Base-by-base conservation (phyloP, 768 basidiomycete species). In the Hygrophoropsis aurantiaca region DNA sequence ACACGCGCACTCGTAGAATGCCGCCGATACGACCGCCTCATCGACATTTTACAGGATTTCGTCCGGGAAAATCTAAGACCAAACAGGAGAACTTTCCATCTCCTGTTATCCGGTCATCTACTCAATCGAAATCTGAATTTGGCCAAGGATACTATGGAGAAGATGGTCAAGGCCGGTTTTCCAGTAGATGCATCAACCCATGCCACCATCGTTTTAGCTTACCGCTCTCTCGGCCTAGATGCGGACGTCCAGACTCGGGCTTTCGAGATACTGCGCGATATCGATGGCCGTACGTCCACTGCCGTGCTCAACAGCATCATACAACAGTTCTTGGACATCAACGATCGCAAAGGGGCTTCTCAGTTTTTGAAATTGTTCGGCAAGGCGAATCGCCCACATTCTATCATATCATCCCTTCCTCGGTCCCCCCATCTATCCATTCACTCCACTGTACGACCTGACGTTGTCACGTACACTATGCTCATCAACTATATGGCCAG, bases 221-320 rank as follows among this genome's bases (percentile, higher is more conserved):
- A 90, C 59, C 78, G 81, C 32, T 65, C 73, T 30, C 64, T 87
- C 36, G 87, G 87, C 11, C 66, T 71, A 21, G 81, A 87, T 57
- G 54, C 57, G 8, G 65, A 76, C 46, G 77, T 90, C 20, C 74
- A 81, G 55, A 60, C 67, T 34, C 73, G 70, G 42, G 79, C 80
- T 1, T 56, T 87, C 49, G 67, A 71, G 25, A 68, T 69, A 21
- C 58, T 90, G 34, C 65, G 56, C 30, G 57, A 65, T 19, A 60
- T 82, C 49, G 67, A 70, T 50, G 55, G 54, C 11, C 62, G 52
- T 3, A 64, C 67, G 1, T 74, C 78, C 33, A 78, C 81, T n/a
- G 61, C 65, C 23, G 73, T 82, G n/a, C 59, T 90, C 60, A 91
- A 91, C 72, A 75, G 74, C 49, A 67, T 90, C n/a, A 71, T 89